Evolutionary conservation across 1,139 yeast genomes (phyloP), one percentile per base, ranked within the genome.

Genomic region (Candida albicans): DNA sequence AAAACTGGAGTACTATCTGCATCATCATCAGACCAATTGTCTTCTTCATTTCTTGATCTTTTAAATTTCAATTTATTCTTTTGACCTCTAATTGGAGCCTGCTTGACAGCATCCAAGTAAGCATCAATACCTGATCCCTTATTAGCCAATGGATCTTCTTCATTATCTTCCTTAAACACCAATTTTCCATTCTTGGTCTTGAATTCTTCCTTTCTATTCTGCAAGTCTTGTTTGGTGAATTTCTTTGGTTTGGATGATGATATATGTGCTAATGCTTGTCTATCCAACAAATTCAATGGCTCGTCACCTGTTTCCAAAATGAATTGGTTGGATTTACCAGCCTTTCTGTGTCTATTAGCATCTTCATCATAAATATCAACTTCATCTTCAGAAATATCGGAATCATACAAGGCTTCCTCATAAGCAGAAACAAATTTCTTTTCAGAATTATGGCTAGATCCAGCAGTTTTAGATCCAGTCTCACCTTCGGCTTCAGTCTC

Each of bases 11-110:
- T 43, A 26, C 56, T 50, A 28, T 58, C 64, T 34, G 22, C 22
- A 18, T 70, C 75, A 49, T 77, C 82, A 46, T 79, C 84, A 37
- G 77, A 77, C 62, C 78, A 81, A 42, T 72, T 77, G 40, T 79
- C 80, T 43, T 77, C 75, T 39, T 73, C 72, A 31, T 75, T 73
- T 49, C 71, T 72, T 40, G 78, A 76, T 63, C 82, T 84, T 68
- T 85, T 87, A 69, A 82, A 93, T 68, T 90, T 91, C 75, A 90
- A 79, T 70, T 82, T 89, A 65, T 90, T 89, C 70, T 81, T 82
- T 70, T 88, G 96, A 45, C 97, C 96, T 66, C 96, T 84, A 4
- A 88, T 81, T 34, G 99, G 98, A 27, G 93, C 97, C 56, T 85
- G 88, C 62, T 82, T 85, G 33, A 93, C 89, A 10, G 98, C 99